Evolutionary conservation across 805 yeast species (phyloP).

Genomic region (Lipomyces anomalus): DNA sequence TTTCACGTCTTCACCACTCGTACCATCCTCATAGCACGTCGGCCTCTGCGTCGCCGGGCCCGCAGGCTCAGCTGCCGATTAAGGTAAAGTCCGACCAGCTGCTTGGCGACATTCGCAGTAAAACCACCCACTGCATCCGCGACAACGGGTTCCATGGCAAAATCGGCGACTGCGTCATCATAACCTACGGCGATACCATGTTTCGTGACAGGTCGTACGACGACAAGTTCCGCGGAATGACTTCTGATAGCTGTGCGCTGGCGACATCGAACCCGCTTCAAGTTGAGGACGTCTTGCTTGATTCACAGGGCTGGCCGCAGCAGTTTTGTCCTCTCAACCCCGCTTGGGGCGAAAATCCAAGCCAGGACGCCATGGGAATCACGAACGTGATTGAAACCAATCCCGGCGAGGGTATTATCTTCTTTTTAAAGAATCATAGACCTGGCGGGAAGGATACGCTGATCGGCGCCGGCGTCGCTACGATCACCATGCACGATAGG

Average conservation of each 20-base stretch:
- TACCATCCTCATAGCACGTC: no score
- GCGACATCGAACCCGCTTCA: slow-evolving; percentile 2
- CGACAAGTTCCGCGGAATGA: not conserved
- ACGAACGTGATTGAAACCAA: slow-evolving; percentile 3
- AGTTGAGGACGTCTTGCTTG: slow-evolving; percentile 2
- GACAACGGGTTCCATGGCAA: slow-evolving; percentile 3
- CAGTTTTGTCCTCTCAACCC: slow-evolving; percentile 4
- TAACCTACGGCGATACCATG: slow-evolving; percentile 2
- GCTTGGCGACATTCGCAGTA: slow-evolving; percentile 3
- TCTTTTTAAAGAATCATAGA: slow-evolving; percentile 2
- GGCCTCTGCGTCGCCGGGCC: no score
- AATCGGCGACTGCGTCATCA: not conserved
- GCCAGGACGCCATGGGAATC: slow-evolving; percentile 3
- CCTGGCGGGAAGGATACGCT: slow-evolving; percentile 1
- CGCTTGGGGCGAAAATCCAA: not conserved
- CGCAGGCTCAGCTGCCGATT: not conserved
- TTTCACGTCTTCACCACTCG: no score
- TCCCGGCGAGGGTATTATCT: not conserved
- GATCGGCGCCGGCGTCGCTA: slow-evolving; percentile 3
- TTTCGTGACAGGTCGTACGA: slow-evolving; percentile 1
- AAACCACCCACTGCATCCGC: not conserved
- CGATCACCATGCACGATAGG: not conserved
- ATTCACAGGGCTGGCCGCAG: slow-evolving; percentile 1
- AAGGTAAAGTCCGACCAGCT: not conserved
- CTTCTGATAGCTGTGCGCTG: slow-evolving; percentile 1